These are phyloP conservation scores for Podaxis sp. DNA, from an alignment of 768 basidiomycete species.

Conservation along the genomic window DNA sequence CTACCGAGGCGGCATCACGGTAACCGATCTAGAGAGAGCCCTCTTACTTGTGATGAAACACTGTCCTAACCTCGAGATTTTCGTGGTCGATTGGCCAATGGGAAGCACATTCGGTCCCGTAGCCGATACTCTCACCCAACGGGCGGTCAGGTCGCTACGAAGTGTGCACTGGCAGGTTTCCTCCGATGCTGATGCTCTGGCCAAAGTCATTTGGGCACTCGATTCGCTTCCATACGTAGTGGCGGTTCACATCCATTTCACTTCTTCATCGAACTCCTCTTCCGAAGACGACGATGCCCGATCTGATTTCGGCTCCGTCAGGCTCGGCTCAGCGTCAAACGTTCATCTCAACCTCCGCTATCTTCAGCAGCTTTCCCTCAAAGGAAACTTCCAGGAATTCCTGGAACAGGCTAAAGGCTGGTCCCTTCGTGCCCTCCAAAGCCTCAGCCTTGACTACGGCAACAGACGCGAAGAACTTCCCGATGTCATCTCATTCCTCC, in stretches of 20 bases:
- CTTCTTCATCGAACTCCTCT: slow-evolving; percentile 23
- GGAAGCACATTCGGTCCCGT: slow-evolving; percentile 58
- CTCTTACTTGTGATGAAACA: slow-evolving; percentile 59
- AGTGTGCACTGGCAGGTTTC: slow-evolving; percentile 65
- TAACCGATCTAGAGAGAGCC: slow-evolving; percentile 51
- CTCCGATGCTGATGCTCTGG: slow-evolving; percentile 40
- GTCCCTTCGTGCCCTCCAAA: slow-evolving; percentile 60
- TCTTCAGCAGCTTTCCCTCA: slow-evolving; percentile 63
- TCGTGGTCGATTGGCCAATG: slow-evolving; percentile 69
- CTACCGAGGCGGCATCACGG: slow-evolving; percentile 36
- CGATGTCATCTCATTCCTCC: slow-evolving; percentile 60
- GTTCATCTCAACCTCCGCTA: slow-evolving; percentile 51
- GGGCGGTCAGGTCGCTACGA: slow-evolving; percentile 49
- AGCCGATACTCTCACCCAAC: slow-evolving; percentile 60
- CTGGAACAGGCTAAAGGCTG: slow-evolving; percentile 70
- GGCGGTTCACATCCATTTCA: slow-evolving; percentile 58
- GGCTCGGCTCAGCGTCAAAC: slow-evolving; percentile 61
- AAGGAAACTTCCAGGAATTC: slow-evolving; percentile 62
- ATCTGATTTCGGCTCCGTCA: slow-evolving; percentile 31
- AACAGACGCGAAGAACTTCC: slow-evolving; percentile 48
- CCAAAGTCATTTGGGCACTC: slow-evolving; percentile 74
- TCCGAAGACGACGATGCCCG: slow-evolving; percentile 41
- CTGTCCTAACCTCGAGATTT: slow-evolving; percentile 74
- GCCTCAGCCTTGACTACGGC: slow-evolving; percentile 56
- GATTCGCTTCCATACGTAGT: slow-evolving; percentile 58